Percentiles rank a stretch among this genome's conserved stretches.
Evolutionary conservation across 192 early-diverging fungal species (phyloP).

Genomic region (Dissophora globulifera): DNA sequence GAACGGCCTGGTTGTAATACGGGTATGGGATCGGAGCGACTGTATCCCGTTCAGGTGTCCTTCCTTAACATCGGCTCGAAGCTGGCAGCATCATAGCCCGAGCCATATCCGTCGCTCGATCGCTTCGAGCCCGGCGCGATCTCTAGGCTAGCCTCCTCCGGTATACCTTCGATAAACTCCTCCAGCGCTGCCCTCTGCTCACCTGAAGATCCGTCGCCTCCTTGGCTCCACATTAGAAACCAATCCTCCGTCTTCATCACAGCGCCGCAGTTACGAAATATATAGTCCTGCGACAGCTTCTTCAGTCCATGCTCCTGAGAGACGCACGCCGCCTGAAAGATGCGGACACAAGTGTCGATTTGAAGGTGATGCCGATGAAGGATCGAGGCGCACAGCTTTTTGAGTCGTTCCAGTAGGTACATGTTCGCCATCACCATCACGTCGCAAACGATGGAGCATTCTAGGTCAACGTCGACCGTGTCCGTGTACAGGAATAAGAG

Average conservation of each 20-base stretch:
- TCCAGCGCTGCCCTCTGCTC: slow-evolving; percentile 46
- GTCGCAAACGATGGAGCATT: slow-evolving; percentile 57
- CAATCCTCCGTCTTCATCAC: slow-evolving; percentile 65
- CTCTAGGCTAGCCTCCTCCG: slow-evolving; percentile 62
- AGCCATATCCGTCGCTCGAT: slow-evolving; percentile 19
- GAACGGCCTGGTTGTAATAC: too few species aligned
- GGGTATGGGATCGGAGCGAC: too few species aligned
- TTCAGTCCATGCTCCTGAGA: slow-evolving; percentile 65
- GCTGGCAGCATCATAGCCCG: slow-evolving; percentile 12
- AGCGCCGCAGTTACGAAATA: slow-evolving; percentile 63
- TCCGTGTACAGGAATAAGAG: slow-evolving; percentile 71
- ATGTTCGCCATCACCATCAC: slow-evolving; percentile 68
- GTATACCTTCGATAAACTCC: slow-evolving; percentile 61
- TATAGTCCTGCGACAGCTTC: slow-evolving; percentile 58
- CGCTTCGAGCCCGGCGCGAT: slow-evolving; percentile 14
- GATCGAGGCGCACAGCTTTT: slow-evolving; percentile 63
- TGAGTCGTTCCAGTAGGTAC: slow-evolving; percentile 65
- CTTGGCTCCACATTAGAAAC: slow-evolving; percentile 48
- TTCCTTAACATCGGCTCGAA: slow-evolving; percentile 37
- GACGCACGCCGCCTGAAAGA: slow-evolving; percentile 64
- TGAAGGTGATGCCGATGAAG: slow-evolving; percentile 60
- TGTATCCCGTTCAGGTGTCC: slow-evolving; percentile 2
- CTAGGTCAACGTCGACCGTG: slow-evolving; percentile 49
- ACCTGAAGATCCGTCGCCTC: slow-evolving; percentile 28
- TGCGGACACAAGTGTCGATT: slow-evolving; percentile 60